Evolutionary conservation across 2,329 filamentous ascomycete genomes (phyloP).

Genomic region (Penicillium griseofulvum): DNA sequence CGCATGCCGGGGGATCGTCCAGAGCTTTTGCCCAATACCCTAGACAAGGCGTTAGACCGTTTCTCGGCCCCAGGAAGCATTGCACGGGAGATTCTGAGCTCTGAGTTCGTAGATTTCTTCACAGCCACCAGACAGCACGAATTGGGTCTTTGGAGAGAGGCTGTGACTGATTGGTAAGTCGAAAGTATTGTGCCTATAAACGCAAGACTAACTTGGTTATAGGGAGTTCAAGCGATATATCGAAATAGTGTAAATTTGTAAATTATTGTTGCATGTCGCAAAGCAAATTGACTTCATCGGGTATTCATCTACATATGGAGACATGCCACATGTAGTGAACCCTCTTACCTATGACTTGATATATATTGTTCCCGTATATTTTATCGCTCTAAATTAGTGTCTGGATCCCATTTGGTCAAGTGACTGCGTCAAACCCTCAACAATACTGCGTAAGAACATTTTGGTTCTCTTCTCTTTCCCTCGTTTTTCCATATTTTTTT

Average conservation of each 20-base stretch:
- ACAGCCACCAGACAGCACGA: slow-evolving; percentile 92
- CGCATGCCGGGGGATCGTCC: slow-evolving; percentile 61
- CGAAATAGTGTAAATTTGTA: slow-evolving; percentile 59
- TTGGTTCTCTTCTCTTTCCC: too few species aligned
- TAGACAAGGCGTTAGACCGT: slow-evolving; percentile 75
- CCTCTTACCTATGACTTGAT: too few species aligned
- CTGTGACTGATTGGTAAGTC: slow-evolving; percentile 89
- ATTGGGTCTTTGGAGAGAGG: slow-evolving; percentile 83
- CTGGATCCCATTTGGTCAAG: too few species aligned
- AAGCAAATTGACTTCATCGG: not conserved
- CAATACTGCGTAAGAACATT: too few species aligned
- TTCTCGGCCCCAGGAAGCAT: slow-evolving; percentile 76
- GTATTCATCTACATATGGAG: not conserved
- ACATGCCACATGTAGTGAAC: too few species aligned
- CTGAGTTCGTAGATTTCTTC: slow-evolving; percentile 93
- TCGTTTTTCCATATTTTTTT: too few species aligned
- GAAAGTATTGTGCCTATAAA: not conserved
- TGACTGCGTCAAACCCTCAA: too few species aligned
- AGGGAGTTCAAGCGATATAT: slow-evolving; percentile 76
- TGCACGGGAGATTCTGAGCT: slow-evolving; percentile 85
- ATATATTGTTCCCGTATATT: too few species aligned
- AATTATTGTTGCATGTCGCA: not conserved
- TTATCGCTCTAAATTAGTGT: too few species aligned
- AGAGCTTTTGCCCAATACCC: slow-evolving; percentile 65
- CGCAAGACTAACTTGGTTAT: slow-evolving; percentile 8